Evolutionary conservation across 257 asterid species (phyloP).

Genomic region (Haberlea rhodopensis): DNA sequence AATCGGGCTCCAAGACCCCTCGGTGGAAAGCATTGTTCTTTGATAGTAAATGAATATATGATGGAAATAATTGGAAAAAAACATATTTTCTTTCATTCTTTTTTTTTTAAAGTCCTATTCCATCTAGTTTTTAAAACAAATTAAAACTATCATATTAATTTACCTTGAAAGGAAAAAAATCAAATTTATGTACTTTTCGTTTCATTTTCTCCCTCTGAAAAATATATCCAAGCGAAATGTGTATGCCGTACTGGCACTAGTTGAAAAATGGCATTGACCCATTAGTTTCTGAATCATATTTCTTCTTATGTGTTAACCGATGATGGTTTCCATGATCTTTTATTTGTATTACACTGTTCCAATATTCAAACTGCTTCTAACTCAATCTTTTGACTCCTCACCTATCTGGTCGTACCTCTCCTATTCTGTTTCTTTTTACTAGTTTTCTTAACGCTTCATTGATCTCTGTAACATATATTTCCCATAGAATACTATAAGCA

Average conservation of each 20-base stretch:
- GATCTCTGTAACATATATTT: slow-evolving; percentile 8
- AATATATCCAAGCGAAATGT: neutral
- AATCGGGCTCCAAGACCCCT: no score
- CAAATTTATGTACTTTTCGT: neutral
- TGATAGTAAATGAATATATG: no score
- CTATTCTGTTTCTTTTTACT: neutral
- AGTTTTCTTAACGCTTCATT: slow-evolving; percentile 11
- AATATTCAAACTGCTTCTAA: neutral
- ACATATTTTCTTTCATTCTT: neutral
- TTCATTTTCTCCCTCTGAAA: neutral
- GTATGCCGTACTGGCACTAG: neutral
- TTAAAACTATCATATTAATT: no score
- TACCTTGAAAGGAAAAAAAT: no score
- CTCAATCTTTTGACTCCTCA: neutral
- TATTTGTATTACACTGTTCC: no score
- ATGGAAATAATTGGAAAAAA: neutral
- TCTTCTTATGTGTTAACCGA: neutral
- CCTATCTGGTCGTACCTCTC: no score
- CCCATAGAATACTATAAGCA: slow-evolving; percentile 47
- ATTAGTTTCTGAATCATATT: neutral
- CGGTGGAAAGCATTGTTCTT: no score
- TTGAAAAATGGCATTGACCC: neutral
- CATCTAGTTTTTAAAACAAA: no score
- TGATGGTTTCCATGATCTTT: neutral
- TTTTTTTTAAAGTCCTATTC: no score